Conservation (phyloP, 2,329 filamentous ascomycete species). For the Sarocladium brachiariae region DNA sequence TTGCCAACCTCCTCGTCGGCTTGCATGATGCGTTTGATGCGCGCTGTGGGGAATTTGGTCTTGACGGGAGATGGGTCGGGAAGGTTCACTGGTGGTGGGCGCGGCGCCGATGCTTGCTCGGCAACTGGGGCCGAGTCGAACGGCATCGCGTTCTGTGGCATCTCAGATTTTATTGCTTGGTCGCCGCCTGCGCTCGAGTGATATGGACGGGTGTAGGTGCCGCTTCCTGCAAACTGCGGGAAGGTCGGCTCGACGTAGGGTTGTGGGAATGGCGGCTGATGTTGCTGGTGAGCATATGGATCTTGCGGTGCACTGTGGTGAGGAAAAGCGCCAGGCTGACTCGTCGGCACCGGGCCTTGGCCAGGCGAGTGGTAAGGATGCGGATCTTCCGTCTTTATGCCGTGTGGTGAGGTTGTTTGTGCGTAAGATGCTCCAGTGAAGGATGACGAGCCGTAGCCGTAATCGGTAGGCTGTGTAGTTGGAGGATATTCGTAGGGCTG, state of each 20-base stretch:
- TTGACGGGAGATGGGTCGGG: slow-evolving; percentile 23
- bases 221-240: not conserved
- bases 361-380: not conserved
- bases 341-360: not conserved
- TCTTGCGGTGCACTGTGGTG: not conserved
- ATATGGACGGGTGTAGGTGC: not conserved
- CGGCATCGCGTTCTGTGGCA: not conserved
- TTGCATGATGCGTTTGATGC: slow-evolving; percentile 99
- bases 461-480: not conserved
- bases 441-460: slow-evolving; percentile 3
- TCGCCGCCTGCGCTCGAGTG: not conserved
- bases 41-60: slow-evolving; percentile 93
- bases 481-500: slow-evolving; percentile 6
- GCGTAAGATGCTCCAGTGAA: slow-evolving; percentile 2
- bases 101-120: slow-evolving; percentile 17
- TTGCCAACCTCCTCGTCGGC: slow-evolving; percentile 98
- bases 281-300: not conserved
- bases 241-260: slow-evolving; percentile 12
- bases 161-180: not conserved
- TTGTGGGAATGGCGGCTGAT: slow-evolving; percentile 12
- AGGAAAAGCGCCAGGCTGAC: not conserved
- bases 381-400: not conserved
- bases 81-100: slow-evolving; percentile 28
- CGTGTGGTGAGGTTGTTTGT: not conserved
- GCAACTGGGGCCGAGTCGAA: not conserved